Evolutionary conservation across 2,329 filamentous ascomycete species (phyloP), one percentile per base, ranked within the genome.

Genomic region (Aspergillus sp.): DNA sequence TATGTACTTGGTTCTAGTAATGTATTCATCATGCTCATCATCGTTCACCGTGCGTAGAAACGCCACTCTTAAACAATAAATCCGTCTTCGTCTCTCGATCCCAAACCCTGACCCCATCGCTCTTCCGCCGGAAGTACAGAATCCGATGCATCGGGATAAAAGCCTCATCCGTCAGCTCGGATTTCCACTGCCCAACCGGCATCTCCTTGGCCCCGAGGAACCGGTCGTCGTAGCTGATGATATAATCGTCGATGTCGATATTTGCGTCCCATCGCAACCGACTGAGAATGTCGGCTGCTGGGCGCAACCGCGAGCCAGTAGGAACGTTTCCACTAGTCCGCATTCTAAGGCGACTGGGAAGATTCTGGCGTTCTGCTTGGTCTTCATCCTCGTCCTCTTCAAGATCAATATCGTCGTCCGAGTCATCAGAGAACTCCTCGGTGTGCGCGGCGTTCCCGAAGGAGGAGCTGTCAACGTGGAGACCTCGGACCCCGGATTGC

Each of bases 81-180:
- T 53, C 51, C 5, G 13, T 42, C 42, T 35, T 33, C 14, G 32
- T 45, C 22, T 50, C 47, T 1, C 51, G 47, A 50, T 53, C 51
- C 51, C 51, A 53, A 2, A 53, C 51, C 42, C 17, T 46, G 19
- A 46, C 47, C 10, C 51, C 46, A 11, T 53, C 51, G 11, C 46
- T 53, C 35, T 46, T 46, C 14, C 51, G 17, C 17, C n/a, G 30
- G 22, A 53, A 49, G 17, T 53, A 50, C 17, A 53, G 22, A 45
- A 54, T 54, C 17, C 51, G 51, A 44, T 53, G 51, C 35, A 45
- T 45, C 6, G 51, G 51, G 14, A 53, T 53, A 43, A 53, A 53
- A 2, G 41, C 51, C n/a, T 53, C 51, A 8, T 53, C 51, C 14
- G 51, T 53, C 16, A 50, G 10, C 42, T 53, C 51, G 3, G 33